phyloP scores from a whole-genome alignment of 176 grass and related monocot species.

The Aegilops longissima region DNA sequence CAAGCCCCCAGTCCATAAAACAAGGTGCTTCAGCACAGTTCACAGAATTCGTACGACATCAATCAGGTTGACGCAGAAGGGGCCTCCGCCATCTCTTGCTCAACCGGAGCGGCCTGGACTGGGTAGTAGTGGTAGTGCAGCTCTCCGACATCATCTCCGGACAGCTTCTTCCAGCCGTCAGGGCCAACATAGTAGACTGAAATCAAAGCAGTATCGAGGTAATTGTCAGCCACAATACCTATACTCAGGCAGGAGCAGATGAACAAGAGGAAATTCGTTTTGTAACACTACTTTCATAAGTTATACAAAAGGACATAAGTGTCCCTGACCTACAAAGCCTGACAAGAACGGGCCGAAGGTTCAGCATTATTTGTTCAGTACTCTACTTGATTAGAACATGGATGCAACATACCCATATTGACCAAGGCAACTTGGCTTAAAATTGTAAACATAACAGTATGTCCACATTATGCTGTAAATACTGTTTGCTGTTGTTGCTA shows the following conservation, averaged over 20 bases:
- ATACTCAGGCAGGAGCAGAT: not conserved
- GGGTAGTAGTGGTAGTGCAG: slow-evolving; percentile 95
- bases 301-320: not conserved
- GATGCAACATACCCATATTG: not conserved
- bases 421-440: not conserved
- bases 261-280: not conserved
- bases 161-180: slow-evolving; percentile 89
- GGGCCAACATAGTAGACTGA: slow-evolving; percentile 87
- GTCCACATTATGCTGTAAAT: not conserved
- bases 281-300: no score
- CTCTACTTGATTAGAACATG: not conserved
- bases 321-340: not conserved
- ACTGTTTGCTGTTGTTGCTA: not conserved
- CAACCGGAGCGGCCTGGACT: slow-evolving; percentile 45
- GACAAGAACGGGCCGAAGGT: not conserved
- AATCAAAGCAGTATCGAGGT: not conserved
- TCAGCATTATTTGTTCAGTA: not conserved
- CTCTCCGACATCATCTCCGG: slow-evolving; percentile 89
- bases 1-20: slow-evolving; percentile 30
- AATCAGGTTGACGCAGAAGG: slow-evolving; percentile 45
- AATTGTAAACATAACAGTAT: not conserved
- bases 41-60: not conserved
- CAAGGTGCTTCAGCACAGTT: slow-evolving; percentile 12
- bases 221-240: not conserved
- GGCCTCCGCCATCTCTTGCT: slow-evolving; percentile 81